These are phyloP conservation scores for Paxillus rubicundulus DNA, from an alignment of 768 basidiomycete genomes.

Conservation along the genomic window DNA sequence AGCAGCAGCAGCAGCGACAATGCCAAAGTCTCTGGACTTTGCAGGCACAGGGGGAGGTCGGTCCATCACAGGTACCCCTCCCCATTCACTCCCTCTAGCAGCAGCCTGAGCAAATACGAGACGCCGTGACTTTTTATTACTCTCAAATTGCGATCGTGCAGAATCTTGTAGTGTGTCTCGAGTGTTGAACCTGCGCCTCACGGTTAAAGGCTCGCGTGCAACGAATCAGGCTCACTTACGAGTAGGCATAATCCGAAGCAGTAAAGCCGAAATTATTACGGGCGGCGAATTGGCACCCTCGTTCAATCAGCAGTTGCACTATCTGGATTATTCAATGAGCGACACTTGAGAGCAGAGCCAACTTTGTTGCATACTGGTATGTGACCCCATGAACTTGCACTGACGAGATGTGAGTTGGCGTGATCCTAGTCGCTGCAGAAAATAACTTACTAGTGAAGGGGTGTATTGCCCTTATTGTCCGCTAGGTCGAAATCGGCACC, in stretches of 20 bases:
- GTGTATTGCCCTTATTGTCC: conserved; percentile 89
- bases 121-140: conserved; percentile 72
- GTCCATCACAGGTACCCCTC: conserved; percentile 38
- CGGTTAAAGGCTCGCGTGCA: conserved; percentile 1
- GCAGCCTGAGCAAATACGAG: conserved; percentile 73
- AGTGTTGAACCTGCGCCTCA: conserved; percentile 56
- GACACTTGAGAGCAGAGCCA: conserved; percentile 2
- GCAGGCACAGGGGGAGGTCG: conserved; percentile 47
- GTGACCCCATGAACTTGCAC: conserved; percentile 87
- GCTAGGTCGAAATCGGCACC: conserved; percentile 88
- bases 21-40: conserved; percentile 41
- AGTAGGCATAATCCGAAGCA: conserved; percentile 88
- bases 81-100: conserved; percentile 63
- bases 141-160: conserved; percentile 74
- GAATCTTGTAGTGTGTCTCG: conserved; percentile 78
- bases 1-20: conserved; percentile 23
- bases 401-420: conserved; percentile 29
- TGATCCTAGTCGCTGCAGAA: conserved; percentile 1
- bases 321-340: conserved; percentile 43
- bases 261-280: conserved; percentile 92
- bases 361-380: conserved; percentile 54
- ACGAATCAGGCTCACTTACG: conserved; percentile 14
- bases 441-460: conserved; percentile 81
- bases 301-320: conserved; percentile 82
- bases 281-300: conserved; percentile 79